Evolutionary conservation across 2,329 filamentous ascomycete genomes (phyloP).

Genomic region (Bimuria novae-zelandiae): DNA sequence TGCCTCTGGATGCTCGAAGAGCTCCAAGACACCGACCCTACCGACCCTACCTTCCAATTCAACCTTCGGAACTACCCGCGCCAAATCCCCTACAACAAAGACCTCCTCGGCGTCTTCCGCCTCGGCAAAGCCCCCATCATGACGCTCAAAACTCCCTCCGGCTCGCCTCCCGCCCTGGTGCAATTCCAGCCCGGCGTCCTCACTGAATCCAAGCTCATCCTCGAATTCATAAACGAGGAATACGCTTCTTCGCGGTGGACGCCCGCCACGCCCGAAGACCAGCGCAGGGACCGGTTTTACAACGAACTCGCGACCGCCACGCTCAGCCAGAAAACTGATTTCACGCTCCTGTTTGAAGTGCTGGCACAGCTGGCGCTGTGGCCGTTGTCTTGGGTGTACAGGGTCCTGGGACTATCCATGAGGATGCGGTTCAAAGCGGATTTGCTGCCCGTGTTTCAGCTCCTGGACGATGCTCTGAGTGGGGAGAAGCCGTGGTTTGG

Average conservation of each 20-base stretch:
- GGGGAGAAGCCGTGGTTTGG: conserved; percentile 36
- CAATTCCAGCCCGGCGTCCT: conserved; percentile 19
- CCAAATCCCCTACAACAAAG: conserved; percentile 11
- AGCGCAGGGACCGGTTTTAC: conserved; percentile 31
- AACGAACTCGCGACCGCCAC: conserved; percentile 27
- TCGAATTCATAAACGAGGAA: conserved; percentile 29
- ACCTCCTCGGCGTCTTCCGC: conserved; percentile 21
- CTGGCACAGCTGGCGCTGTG: conserved; percentile 22
- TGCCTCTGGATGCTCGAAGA: conserved; percentile 23
- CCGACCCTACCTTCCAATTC: conserved; percentile 22
- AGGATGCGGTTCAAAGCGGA: conserved; percentile 21
- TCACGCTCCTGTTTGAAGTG: conserved; percentile 26
- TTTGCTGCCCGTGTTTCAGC: conserved; percentile 17
- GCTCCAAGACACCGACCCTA: conserved; percentile 15
- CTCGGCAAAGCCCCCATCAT: conserved; percentile 35
- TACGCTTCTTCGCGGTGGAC: conserved; percentile 25
- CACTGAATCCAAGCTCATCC: conserved; percentile 31
- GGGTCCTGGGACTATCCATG: conserved; percentile 23
- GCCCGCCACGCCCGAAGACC: too few species aligned
- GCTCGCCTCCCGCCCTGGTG: conserved; percentile 3
- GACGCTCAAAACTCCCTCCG: conserved; percentile 13
- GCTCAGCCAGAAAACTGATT: conserved; percentile 16
- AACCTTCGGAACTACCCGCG: conserved; percentile 28
- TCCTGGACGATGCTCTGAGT: conserved; percentile 29
- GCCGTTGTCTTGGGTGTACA: conserved; percentile 21